These are phyloP conservation scores for Pythium myriotylum DNA, from an alignment of 352 stramenopile species.

Conservation along the genomic window DNA sequence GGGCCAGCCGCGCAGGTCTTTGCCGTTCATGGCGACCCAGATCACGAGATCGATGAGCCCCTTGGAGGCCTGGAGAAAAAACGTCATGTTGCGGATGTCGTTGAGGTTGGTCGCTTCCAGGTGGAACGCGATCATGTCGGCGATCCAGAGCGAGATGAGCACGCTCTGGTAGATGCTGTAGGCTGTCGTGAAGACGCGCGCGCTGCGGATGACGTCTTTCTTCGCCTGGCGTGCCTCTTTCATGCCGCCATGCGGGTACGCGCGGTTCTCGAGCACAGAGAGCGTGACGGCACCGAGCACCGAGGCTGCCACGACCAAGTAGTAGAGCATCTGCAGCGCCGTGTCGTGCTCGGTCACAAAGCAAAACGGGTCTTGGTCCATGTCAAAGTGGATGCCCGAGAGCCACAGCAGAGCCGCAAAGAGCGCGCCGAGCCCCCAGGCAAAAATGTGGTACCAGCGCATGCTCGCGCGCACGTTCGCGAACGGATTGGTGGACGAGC, in stretches of 20 bases:
- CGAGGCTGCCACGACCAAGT: slow-evolving; percentile 72
- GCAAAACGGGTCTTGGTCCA: slow-evolving; percentile 49
- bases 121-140: slow-evolving; percentile 56
- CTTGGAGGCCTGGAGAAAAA: slow-evolving; percentile 73
- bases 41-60: slow-evolving; percentile 86
- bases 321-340: slow-evolving; percentile 71
- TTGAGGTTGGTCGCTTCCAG: slow-evolving; percentile 34
- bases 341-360: slow-evolving; percentile 77
- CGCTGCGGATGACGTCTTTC: slow-evolving; percentile 80
- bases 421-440: slow-evolving; percentile 60
- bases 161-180: slow-evolving; percentile 87
- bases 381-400: slow-evolving; percentile 51
- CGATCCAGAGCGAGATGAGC: slow-evolving; percentile 79
- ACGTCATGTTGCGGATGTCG: slow-evolving; percentile 57
- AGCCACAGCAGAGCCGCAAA: slow-evolving; percentile 62
- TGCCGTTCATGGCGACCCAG: slow-evolving; percentile 79
- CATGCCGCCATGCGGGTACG: slow-evolving; percentile 74
- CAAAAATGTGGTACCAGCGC: slow-evolving; percentile 74
- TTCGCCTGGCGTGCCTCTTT: slow-evolving; percentile 76
- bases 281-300: slow-evolving; percentile 67
- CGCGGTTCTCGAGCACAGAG: slow-evolving; percentile 68
- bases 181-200: slow-evolving; percentile 76
- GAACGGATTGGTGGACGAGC: slow-evolving; percentile 88
- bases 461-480: slow-evolving; percentile 79
- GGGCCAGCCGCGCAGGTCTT: slow-evolving; percentile 13